Conservation (phyloP, 2,329 filamentous ascomycete genomes). For the Neonectria magnoliae region DNA sequence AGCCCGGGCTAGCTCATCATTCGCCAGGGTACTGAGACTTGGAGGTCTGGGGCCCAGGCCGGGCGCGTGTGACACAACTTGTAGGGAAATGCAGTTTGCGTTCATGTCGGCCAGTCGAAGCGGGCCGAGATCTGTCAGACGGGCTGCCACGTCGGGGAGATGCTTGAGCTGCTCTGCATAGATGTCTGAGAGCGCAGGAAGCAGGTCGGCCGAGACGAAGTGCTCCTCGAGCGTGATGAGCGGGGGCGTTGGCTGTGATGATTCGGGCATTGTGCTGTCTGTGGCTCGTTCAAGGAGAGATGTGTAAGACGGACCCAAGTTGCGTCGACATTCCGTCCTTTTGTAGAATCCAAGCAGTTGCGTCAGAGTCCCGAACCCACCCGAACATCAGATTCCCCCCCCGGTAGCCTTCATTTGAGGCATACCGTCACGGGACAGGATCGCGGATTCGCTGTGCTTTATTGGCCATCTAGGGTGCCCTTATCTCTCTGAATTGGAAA, state of each 20-base stretch:
- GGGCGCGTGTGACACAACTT: slow-evolving; percentile 23
- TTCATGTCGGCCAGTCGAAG: slow-evolving; percentile 20
- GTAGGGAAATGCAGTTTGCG: slow-evolving; percentile 8
- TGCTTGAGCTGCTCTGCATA: slow-evolving; percentile 17
- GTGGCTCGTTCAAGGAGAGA: not conserved
- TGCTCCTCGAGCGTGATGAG: slow-evolving; percentile 27
- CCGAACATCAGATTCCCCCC: not conserved
- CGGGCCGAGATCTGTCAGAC: slow-evolving; percentile 11
- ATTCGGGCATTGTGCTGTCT: not conserved
- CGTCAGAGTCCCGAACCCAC: not conserved
- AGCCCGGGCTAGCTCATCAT: slow-evolving; percentile 11
- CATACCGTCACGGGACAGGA: not conserved
- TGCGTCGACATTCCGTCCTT: not conserved
- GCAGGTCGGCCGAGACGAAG: slow-evolving; percentile 15
- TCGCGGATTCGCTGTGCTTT: not conserved
- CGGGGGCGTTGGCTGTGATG: not conserved
- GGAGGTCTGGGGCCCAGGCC: slow-evolving; percentile 8
- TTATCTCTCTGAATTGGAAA: not conserved
- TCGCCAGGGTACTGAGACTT: slow-evolving; percentile 7
- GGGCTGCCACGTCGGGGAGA: slow-evolving; percentile 10
- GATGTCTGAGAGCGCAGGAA: slow-evolving; percentile 8
- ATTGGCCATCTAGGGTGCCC: not conserved
- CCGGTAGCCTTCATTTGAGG: not conserved
- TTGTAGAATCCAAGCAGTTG: not conserved
- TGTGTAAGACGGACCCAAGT: not conserved